Evolutionary conservation across 2,329 filamentous ascomycete genomes (phyloP).

Genomic region (Sporothrix euskadiensis): DNA sequence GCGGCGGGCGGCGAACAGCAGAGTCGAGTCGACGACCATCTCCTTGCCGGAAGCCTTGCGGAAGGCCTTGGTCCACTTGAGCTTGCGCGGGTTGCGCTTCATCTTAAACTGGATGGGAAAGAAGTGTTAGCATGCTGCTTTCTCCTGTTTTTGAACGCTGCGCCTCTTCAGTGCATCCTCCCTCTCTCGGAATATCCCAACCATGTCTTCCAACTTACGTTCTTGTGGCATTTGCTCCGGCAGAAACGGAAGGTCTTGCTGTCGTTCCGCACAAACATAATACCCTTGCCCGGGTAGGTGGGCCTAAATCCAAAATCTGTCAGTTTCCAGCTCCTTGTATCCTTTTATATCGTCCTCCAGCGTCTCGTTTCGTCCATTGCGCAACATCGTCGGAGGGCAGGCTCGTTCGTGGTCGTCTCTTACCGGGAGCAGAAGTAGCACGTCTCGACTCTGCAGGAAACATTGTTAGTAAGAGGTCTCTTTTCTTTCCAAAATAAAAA

Average conservation of each 20-base stretch:
- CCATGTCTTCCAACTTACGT: slow-evolving; percentile 43
- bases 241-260: slow-evolving; percentile 60
- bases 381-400: slow-evolving; percentile 8
- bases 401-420: background rate
- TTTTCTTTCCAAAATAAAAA: background rate
- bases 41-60: slow-evolving; percentile 80
- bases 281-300: slow-evolving; percentile 58
- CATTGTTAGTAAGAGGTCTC: background rate
- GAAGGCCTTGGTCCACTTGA: slow-evolving; percentile 96
- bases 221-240: slow-evolving; percentile 61
- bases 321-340: slow-evolving; percentile 13
- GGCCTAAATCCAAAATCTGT: slow-evolving; percentile 38
- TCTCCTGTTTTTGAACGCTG: background rate
- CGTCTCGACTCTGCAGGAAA: slow-evolving; percentile 55
- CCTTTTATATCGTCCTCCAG: slow-evolving; percentile 55
- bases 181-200: too few relatives aligned
- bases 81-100: slow-evolving; percentile 96
- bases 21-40: slow-evolving; percentile 90
- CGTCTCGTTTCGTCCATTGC: slow-evolving; percentile 41
- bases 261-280: slow-evolving; percentile 55
- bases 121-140: background rate
- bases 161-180: background rate
- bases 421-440: slow-evolving; percentile 71
- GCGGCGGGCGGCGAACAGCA: slow-evolving; percentile 87
- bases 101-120: slow-evolving; percentile 72